A percentile compares a stretch with the other conserved stretches of the same genome.
Evolutionary conservation across 2,329 filamentous ascomycete genomes (phyloP).

Genomic region (Colletotrichum cuscutae): DNA sequence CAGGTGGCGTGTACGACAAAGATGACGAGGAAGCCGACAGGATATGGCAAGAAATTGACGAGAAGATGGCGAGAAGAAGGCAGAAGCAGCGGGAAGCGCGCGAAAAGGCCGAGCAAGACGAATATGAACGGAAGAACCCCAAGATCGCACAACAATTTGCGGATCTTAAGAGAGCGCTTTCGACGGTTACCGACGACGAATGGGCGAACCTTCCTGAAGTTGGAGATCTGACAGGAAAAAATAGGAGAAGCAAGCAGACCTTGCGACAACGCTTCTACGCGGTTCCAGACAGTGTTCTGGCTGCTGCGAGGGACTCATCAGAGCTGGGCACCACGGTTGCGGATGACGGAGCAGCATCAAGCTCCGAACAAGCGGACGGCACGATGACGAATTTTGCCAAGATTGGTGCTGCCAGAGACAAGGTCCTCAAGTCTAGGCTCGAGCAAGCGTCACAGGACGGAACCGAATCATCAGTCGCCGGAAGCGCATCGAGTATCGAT

Average conservation of each 20-base stretch:
- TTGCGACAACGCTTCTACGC: constrained; percentile 90
- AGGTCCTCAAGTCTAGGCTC: constrained; percentile 92
- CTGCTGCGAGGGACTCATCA: constrained; percentile 81
- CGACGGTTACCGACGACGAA: constrained; percentile 91
- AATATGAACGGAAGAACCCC: constrained; percentile 96
- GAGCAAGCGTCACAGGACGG: constrained; percentile 85
- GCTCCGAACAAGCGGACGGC: constrained; percentile 72
- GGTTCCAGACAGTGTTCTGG: constrained; percentile 94
- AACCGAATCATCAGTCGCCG: constrained; percentile 73
- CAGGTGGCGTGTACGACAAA: constrained; percentile 94
- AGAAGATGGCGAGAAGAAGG: constrained; percentile 93
- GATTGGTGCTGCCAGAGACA: constrained; percentile 95
- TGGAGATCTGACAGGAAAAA: constrained; percentile 95
- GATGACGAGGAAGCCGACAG: constrained; percentile 98
- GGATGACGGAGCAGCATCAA: constrained; percentile 74
- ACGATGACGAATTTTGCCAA: constrained; percentile 98
- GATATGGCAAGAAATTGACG: constrained; percentile 95
- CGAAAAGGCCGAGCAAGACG: constrained; percentile 89
- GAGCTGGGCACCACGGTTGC: constrained; percentile 91
- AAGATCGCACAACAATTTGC: constrained; percentile 99
- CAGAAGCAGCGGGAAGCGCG: constrained; percentile 94
- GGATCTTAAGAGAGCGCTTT: constrained; percentile 90
- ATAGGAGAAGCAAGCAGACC: constrained; percentile 85
- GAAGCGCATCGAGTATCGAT: constrained; percentile 91
- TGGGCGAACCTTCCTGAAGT: constrained; percentile 97